phyloP scores from a whole-genome alignment of 2,329 filamentous ascomycete genomes.

The Helotiales sp. region DNA sequence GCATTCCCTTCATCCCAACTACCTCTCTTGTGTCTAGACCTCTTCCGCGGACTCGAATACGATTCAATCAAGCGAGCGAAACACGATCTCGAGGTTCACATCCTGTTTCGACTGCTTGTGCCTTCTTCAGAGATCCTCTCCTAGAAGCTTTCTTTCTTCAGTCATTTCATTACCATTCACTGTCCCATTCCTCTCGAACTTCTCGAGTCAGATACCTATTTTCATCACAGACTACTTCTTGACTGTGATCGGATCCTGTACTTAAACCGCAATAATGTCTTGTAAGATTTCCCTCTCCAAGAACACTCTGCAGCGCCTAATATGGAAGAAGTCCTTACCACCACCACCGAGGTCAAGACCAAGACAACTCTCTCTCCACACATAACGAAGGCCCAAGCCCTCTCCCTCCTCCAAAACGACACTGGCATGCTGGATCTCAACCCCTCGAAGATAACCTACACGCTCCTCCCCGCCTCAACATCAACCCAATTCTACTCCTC shows the following conservation, averaged over 20 bases:
- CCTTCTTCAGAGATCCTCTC: neutral
- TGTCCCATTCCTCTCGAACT: neutral
- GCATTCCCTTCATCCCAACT: neutral
- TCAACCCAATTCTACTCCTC: conserved; percentile 32
- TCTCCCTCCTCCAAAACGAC: conserved; percentile 79
- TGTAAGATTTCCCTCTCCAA: conserved; percentile 29
- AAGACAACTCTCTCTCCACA: conserved; percentile 75
- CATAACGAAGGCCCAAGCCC: conserved; percentile 68
- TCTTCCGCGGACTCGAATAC: neutral
- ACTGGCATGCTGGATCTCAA: conserved; percentile 84
- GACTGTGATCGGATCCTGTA: neutral
- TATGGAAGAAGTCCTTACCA: conserved; percentile 34
- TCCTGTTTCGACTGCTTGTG: neutral
- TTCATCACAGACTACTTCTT: neutral
- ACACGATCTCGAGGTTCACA: neutral
- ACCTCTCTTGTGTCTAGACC: neutral
- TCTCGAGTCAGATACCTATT: neutral
- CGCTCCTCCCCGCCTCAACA: conserved; percentile 61
- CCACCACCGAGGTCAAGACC: conserved; percentile 41
- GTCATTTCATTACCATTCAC: neutral
- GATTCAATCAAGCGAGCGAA: neutral
- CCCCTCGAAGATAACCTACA: conserved; percentile 75
- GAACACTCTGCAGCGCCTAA: neutral
- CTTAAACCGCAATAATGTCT: conserved; percentile 32
- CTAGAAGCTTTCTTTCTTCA: neutral